A percentile compares a stretch with the other conserved stretches of the same genome.
These are phyloP conservation scores for Amylostereum areolatum DNA, from an alignment of 1,284 basidiomycete genomes.

Conservation along the genomic window DNA sequence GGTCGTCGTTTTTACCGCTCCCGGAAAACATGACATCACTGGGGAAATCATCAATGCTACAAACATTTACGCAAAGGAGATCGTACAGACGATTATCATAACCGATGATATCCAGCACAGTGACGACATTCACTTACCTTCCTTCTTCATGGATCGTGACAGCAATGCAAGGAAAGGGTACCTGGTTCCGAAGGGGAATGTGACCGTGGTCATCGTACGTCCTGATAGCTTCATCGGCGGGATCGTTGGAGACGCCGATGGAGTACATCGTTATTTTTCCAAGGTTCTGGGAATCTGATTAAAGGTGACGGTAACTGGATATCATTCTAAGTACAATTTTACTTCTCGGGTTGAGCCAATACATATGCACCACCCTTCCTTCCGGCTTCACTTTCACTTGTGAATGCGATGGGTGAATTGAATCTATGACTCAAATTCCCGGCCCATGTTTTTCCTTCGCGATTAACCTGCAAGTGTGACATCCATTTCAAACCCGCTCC, in stretches of 20 bases:
- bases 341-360: too few relatives aligned
- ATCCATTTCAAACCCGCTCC: too few relatives aligned
- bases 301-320: too few relatives aligned
- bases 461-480: too few relatives aligned
- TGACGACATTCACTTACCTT: background rate
- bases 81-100: background rate
- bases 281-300: background rate
- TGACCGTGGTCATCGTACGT: constrained; percentile 3
- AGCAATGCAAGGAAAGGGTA: background rate
- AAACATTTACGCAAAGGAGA: background rate
- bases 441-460: too few relatives aligned
- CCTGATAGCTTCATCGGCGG: constrained; percentile 10
- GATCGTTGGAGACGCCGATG: constrained; percentile 23
- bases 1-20: constrained; percentile 3
- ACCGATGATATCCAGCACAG: background rate
- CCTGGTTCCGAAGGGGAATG: background rate
- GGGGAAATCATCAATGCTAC: background rate
- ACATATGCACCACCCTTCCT: too few relatives aligned
- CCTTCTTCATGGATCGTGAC: background rate
- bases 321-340: too few relatives aligned
- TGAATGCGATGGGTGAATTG: too few relatives aligned
- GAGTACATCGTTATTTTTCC: constrained; percentile 29
- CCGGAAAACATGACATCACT: background rate
- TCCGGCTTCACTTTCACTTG: too few relatives aligned
- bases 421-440: too few relatives aligned